Evolutionary conservation across 805 yeast species (phyloP), one percentile per base, ranked within the genome.

Genomic region (Saccharomycopsis guyanensis): DNA sequence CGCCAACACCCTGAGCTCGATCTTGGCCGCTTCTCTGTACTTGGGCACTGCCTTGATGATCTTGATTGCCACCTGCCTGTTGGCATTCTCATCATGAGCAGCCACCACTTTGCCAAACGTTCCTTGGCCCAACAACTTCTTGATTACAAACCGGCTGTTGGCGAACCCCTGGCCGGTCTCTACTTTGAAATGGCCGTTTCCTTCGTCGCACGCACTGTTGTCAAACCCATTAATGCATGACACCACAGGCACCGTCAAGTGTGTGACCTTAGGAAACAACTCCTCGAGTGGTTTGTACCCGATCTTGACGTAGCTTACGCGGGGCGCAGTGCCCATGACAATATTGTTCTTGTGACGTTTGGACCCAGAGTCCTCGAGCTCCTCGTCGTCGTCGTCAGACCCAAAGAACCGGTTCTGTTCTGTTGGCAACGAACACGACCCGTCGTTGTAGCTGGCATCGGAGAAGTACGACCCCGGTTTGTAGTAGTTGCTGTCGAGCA

Each of bases 1-100:
- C 15, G 84, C 69, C 49, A 93, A 66, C 10, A 93, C 87, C 40
- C 97, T 68, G 22, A 93, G 70, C 66, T 93, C 99, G 46, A 89
- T 87, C 63, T 83, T 86, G 12, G 96, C 86, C 2, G 98, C 98
- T 59, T 89, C 97, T 46, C 97, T 73, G 63, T 93, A 93, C 66
- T 94, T 86, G 20, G 88, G 95, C 20, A 93, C 83, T 18, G 96
- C 86, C 48, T 95, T 72, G 42, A 93, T 93, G 51, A 93, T 85
- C 62, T 93, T 93, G 50, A 93, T 83, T 1, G 99, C 99, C 38
- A 87, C 93, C 49, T 71, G 70, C 44, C 72, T 69, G 24, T 77
- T 68, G 38, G 75, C 70, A 16, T 70, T 64, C 44, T 71, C 68
- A 59, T 93, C 97, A 54, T 71, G 72, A n/a, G 94, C 93, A 48